Evolutionary conservation across 805 yeast genomes (phyloP).

Genomic region (Ogataea zsoltii): DNA sequence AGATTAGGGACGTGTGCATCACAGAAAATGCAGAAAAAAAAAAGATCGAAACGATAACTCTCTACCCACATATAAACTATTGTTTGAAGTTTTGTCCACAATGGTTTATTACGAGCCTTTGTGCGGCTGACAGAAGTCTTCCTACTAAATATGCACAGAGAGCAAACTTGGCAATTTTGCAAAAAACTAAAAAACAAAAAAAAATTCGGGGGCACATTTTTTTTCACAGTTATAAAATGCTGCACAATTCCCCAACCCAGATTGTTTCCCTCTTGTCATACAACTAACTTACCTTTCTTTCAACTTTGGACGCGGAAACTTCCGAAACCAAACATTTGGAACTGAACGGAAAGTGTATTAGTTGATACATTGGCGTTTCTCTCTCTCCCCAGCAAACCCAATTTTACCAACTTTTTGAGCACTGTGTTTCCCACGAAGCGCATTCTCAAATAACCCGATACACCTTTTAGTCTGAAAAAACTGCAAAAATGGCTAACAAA

Average conservation of each 20-base stretch:
- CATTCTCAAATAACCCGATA: too few relatives aligned
- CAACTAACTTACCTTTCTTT: slow-evolving; percentile 1
- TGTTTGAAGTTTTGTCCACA: too few relatives aligned
- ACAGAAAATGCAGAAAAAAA: too few relatives aligned
- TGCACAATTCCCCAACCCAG: not conserved
- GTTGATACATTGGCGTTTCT: slow-evolving; percentile 8
- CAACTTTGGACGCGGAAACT: slow-evolving; percentile 4
- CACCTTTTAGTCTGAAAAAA: not conserved
- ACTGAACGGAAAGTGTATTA: slow-evolving; percentile 8
- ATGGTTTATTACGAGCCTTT: too few relatives aligned
- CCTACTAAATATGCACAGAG: too few relatives aligned
- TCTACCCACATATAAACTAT: too few relatives aligned
- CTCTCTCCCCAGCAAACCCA: slow-evolving; percentile 11
- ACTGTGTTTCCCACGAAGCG: not conserved
- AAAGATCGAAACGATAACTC: too few relatives aligned
- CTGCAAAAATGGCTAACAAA: slow-evolving; percentile 28
- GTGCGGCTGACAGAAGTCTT: too few relatives aligned
- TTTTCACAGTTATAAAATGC: not conserved
- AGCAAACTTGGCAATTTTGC: too few relatives aligned
- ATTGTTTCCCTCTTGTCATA: too few relatives aligned
- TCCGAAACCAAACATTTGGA: slow-evolving; percentile 1
- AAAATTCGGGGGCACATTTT: too few relatives aligned
- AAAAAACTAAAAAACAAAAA: too few relatives aligned
- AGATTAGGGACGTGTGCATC: not conserved
- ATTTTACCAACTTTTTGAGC: not conserved